Evolutionary conservation across 2,329 filamentous ascomycete species (phyloP).

Genomic region (Nemania sp.): DNA sequence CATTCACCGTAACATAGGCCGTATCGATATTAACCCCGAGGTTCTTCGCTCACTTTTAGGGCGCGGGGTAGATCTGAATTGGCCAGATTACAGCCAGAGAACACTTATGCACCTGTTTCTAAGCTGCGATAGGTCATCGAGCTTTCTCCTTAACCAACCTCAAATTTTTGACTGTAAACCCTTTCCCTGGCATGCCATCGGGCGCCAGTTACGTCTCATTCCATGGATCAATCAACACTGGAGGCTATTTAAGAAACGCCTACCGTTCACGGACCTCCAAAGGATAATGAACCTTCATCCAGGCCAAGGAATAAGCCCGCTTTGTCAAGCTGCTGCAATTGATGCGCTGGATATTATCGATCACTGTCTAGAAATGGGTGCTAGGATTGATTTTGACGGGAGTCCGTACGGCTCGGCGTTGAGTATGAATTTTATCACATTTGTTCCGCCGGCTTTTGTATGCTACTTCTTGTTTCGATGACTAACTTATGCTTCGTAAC

Average conservation of each 20-base stretch:
- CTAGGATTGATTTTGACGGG: slow-evolving; percentile 27
- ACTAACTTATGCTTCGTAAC: background rate
- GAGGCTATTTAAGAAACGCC: slow-evolving; percentile 23
- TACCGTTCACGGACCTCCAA: slow-evolving; percentile 1
- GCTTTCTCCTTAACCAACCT: slow-evolving; percentile 9
- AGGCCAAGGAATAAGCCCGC: slow-evolving; percentile 23
- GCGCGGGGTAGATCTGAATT: background rate
- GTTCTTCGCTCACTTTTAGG: background rate
- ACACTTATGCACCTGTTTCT: slow-evolving; percentile 9
- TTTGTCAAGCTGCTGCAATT: slow-evolving; percentile 26
- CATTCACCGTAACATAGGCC: background rate
- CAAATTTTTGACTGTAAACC: slow-evolving; percentile 17
- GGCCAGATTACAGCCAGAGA: background rate
- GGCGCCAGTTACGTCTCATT: background rate
- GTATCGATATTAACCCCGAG: background rate
- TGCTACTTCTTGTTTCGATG: background rate
- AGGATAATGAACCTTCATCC: slow-evolving; percentile 28
- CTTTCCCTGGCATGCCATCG: slow-evolving; percentile 22
- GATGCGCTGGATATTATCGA: slow-evolving; percentile 14
- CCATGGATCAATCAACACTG: slow-evolving; percentile 26
- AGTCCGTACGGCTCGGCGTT: slow-evolving; percentile 29
- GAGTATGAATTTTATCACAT: slow-evolving; percentile 5
- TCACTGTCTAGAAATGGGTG: slow-evolving; percentile 23
- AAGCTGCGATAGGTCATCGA: background rate
- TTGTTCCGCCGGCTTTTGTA: background rate